These are phyloP conservation scores for Nasturtium officinale DNA, from an alignment of 345 rosid genomes.

Conservation along the genomic window DNA sequence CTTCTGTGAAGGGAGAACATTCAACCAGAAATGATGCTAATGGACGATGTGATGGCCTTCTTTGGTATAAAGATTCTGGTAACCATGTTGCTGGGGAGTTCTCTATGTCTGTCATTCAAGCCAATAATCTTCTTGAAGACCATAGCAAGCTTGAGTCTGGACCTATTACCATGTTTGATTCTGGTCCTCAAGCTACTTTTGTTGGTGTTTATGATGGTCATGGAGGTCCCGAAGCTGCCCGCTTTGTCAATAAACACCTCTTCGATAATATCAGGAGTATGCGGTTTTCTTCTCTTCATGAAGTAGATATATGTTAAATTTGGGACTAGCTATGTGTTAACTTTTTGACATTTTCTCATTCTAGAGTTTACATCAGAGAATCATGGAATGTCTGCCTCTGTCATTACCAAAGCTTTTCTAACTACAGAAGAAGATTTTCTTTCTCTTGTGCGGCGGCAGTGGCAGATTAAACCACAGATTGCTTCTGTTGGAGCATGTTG, in stretches of 20 bases:
- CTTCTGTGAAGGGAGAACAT: conserved; percentile 71
- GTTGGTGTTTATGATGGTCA: conserved; percentile 48
- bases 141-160: conserved; percentile 47
- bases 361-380: conserved; percentile 86
- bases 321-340: conserved; percentile 16
- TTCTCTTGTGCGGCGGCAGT: conserved; percentile 44
- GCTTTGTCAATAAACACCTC: conserved; percentile 41
- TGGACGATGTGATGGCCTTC: conserved; percentile 45
- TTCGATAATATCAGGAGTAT: conserved; percentile 44
- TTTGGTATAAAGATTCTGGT: conserved; percentile 49
- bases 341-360: conserved; percentile 51
- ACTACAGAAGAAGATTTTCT: conserved; percentile 47
- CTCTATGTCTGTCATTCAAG: conserved; percentile 49
- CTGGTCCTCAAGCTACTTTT: conserved; percentile 48
- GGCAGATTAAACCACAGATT: conserved; percentile 56
- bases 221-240: conserved; percentile 49
- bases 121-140: conserved; percentile 46
- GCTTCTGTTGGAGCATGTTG: conserved; percentile 69
- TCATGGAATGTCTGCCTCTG: conserved; percentile 81
- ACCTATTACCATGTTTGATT: conserved; percentile 41
- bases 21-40: conserved; percentile 58
- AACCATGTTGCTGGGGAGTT: conserved; percentile 46
- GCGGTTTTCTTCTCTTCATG: background rate
- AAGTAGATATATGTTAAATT: too few species aligned
- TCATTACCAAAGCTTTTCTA: conserved; percentile 45